Base-by-base conservation (phyloP, 1,139 yeast genomes). In the Petasospora rhodanensis region DNA sequence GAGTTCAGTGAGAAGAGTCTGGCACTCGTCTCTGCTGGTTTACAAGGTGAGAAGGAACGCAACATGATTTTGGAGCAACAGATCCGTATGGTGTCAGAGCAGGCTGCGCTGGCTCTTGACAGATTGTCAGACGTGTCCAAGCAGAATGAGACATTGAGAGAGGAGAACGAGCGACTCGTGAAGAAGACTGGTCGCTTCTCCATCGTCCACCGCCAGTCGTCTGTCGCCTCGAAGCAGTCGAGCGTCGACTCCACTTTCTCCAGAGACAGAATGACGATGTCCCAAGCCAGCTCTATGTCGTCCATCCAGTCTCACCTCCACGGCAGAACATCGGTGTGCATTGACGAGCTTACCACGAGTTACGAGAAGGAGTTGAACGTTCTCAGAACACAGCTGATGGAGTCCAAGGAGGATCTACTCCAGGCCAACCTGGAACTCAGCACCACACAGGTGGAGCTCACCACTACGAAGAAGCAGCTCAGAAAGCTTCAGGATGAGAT, bases 1-100 rank as follows among this genome's bases (percentile, higher is more conserved):
- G 37, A 37, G 24, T 43, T 39, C 29, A 27, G 25, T 32, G 30
- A 35, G 26, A 34, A 35, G 18, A 25, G 28, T 26, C 15, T 40
- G 22, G 37, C 39, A 4, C 27, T 31, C 9, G 38, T 37, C 8
- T 33, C 43, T 1, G 41, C 34, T 20, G 48, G 49, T 1, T 14
- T 48, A 4, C 42, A 41, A 26, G 49, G 50, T 22, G 55, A 49
- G 24, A 38, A 42, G 17, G 44, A 46, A 25, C 37, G 52, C 23
- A 45, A 49, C 18, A 8, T 40, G 16, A 41, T 44, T 9, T 25
- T 47, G 9, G 51, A 49, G 25, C 44, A 45, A 24, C 50, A 45
- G 20, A 35, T 43, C 11, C 40, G 36, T 22, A 32, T 43, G 25
- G 41, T 62, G 14, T 57, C 60, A 22, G 54, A 54, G 10, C 64